A percentile compares a stretch with the other conserved stretches of the same genome.
Conservation (phyloP, 2,329 filamentous ascomycete species). For the Blumeriella jaapii region DNA sequence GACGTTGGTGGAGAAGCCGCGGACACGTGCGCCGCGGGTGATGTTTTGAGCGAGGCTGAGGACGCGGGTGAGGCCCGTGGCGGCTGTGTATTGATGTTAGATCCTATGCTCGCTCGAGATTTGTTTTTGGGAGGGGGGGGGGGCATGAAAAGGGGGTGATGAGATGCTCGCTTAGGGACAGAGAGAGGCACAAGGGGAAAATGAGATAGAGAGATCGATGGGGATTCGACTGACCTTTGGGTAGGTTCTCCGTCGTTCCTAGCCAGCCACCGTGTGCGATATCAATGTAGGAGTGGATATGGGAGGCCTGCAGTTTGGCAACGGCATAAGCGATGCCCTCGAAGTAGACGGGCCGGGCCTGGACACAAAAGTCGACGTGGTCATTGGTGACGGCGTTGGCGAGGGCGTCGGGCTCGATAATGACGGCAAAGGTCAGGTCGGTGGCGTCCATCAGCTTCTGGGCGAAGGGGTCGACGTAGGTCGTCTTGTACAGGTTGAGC, state of each 20-base stretch:
- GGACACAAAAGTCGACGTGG: slow-evolving; percentile 29
- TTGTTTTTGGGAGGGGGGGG: not conserved
- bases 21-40: slow-evolving; percentile 17
- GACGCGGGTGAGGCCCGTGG: slow-evolving; percentile 31
- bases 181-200: too few relatives aligned
- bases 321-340: slow-evolving; percentile 34
- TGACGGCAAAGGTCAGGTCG: slow-evolving; percentile 33
- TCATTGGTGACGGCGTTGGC: slow-evolving; percentile 34
- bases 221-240: slow-evolving; percentile 29
- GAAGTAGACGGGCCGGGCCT: slow-evolving; percentile 30
- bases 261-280: slow-evolving; percentile 35
- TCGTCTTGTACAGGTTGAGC: slow-evolving; percentile 31
- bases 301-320: slow-evolving; percentile 28
- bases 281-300: slow-evolving; percentile 32
- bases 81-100: slow-evolving; percentile 28
- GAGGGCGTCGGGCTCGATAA: slow-evolving; percentile 35
- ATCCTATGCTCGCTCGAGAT: not conserved
- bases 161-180: too few relatives aligned
- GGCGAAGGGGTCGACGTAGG: slow-evolving; percentile 31
- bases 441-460: slow-evolving; percentile 28
- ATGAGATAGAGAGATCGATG: too few relatives aligned
- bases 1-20: slow-evolving; percentile 35
- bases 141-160: too few relatives aligned
- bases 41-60: slow-evolving; percentile 25
- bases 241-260: slow-evolving; percentile 32